Evolutionary conservation across 345 rosid genomes (phyloP), one percentile per base, ranked within the genome.

Genomic region (Populus davidiana): DNA sequence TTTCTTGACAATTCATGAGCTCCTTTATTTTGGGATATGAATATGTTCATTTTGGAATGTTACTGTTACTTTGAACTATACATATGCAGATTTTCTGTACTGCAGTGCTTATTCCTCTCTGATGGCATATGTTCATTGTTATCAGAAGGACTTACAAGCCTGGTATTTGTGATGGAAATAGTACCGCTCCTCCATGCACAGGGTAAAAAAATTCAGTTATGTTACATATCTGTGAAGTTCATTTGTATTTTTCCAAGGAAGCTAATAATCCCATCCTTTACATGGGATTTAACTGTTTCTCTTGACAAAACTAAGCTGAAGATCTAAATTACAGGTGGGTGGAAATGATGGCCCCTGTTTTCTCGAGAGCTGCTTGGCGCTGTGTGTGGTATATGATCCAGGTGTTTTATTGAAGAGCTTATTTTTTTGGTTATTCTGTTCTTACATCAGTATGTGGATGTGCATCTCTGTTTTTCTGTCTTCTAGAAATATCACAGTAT

Each of bases 311-410:
- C 75, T 77, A 69, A 80, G 64, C 49, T 14, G 75, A 44, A 47
- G 31, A 36, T 33, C 11, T n/a, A 35, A 80, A 43, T 78, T 77
- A 7, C 84, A 90, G 94, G 81, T 90, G 92, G 92, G 87, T 90
- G 44, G 94, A 90, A 80, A 87, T 90, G 94, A 91, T 91, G 94
- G 92, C 94, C 54, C 91, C 92, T 5, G 94, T 91, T 75, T 91
- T 91, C 88, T 89, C 94, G 1, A 88, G 84, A 78, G 88, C 85
- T 76, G 87, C 94, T 5, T 91, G 94, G 94, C 92, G 87, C 33
- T 91, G 94, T 71, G 91, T 84, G 25, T 91, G 94, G 93, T 86
- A 89, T 73, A 83, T 91, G 94, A 89, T 91, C 74, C 94, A 91
- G 90, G 94, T 63, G 74, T 44, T 16, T 7, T 36, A 52, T 73